Conservation (phyloP, 192 early-diverging fungal species). For the Mortierella hygrophila region DNA sequence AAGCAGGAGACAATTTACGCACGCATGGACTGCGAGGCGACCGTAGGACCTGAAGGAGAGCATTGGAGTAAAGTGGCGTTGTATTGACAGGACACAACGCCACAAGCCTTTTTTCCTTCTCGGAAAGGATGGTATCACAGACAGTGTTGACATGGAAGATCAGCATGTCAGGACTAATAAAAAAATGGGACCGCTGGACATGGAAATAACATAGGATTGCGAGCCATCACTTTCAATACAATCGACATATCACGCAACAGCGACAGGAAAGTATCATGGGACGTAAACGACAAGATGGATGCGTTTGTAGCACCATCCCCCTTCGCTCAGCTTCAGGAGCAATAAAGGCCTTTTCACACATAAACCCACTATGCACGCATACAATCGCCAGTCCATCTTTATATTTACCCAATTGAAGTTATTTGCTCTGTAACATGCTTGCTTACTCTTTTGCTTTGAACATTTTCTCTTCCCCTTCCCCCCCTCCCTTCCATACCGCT, state of each 20-base stretch:
- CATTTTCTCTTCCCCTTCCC: background rate
- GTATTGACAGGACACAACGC: background rate
- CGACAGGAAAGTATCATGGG: background rate
- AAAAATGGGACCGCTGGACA: no score
- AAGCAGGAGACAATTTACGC: no score
- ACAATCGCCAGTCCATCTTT: background rate
- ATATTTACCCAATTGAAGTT: background rate
- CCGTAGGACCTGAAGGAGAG: no score
- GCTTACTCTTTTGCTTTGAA: background rate
- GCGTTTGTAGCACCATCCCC: background rate
- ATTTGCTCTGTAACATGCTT: background rate
- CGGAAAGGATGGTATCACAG: background rate
- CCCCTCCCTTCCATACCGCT: background rate
- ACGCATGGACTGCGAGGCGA: no score
- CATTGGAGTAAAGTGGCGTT: background rate
- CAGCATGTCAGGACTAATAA: background rate
- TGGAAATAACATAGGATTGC: no score
- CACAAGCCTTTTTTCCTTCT: background rate
- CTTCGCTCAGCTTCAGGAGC: background rate
- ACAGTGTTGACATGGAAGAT: background rate
- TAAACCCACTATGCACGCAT: background rate
- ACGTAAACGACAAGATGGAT: background rate
- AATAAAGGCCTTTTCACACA: conserved; percentile 5
- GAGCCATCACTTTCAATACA: background rate
- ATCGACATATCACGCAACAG: background rate